A percentile compares a stretch with the other conserved stretches of the same genome.
Evolutionary conservation across 306 rosid species (phyloP).

Genomic region (Acacia melanoxylon): DNA sequence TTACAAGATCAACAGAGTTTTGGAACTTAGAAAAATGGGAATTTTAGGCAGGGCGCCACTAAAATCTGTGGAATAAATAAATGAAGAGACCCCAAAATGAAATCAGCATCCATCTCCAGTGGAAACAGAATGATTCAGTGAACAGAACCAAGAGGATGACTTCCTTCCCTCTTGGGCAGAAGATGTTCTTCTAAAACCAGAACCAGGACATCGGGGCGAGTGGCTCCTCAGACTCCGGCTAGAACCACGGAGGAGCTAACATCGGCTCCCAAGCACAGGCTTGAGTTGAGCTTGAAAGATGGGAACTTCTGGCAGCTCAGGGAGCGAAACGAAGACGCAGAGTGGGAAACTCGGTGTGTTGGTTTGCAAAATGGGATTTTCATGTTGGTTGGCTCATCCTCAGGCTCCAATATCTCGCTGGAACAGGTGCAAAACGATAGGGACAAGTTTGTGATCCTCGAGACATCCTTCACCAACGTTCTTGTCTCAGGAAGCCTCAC

Average conservation of each 20-base stretch:
- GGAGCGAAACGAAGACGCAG: constrained; percentile 54
- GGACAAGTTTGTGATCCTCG: constrained; percentile 66
- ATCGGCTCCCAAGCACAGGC: constrained; percentile 67
- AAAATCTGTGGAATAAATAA: constrained; percentile 10
- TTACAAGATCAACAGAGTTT: constrained; percentile 37
- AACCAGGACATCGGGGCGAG: constrained; percentile 50
- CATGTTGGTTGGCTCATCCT: constrained; percentile 51
- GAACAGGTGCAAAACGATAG: constrained; percentile 71
- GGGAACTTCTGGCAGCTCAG: constrained; percentile 69
- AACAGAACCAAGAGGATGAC: constrained; percentile 61
- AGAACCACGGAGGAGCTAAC: constrained; percentile 57
- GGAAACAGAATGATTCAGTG: constrained; percentile 69
- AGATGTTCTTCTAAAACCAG: constrained; percentile 55
- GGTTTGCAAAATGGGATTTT: constrained; percentile 66
- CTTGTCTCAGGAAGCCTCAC: constrained; percentile 59
- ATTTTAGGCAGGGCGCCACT: neutral
- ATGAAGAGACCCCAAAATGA: constrained; percentile 1
- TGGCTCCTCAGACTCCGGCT: constrained; percentile 45
- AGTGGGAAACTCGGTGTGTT: constrained; percentile 42
- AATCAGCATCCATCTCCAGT: constrained; percentile 61
- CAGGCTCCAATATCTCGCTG: constrained; percentile 41
- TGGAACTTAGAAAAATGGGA: neutral
- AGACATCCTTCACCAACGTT: constrained; percentile 42
- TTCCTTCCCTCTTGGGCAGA: constrained; percentile 59
- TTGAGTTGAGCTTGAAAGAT: constrained; percentile 53